Evolutionary conservation across 257 asterid species (phyloP), one percentile per base, ranked within the genome.

Genomic region (Solanum sitiens): DNA sequence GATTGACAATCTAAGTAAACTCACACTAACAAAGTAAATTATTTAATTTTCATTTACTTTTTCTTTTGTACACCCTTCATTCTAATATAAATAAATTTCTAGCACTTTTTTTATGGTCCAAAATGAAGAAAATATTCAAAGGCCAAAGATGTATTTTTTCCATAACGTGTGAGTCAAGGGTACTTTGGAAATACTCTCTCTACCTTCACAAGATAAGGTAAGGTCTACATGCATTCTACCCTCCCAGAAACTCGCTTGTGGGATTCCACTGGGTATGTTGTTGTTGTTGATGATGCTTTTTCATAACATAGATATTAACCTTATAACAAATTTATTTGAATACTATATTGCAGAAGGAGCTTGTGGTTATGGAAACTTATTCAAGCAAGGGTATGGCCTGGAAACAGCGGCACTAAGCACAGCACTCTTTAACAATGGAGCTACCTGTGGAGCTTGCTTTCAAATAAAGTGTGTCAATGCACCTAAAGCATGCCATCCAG

Each of bases 361-460:
- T 9, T 91, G 95, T 80, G 95, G 95, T 21, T 93, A 88, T 76
- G 87, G 83, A 42, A 77, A 91, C 18, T 33, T 87, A 10, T 16
- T 63, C 18, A 23, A 87, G 7, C 89, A 91, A 88, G 92, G 91
- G 2, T 93, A 90, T 73, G 92, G 92, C 7, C 13, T 89, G 7
- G 35, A 79, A 39, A 93, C 93, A 3, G 86, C 92, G 18, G 95
- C 94, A 15, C 56, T 93, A 15, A 93, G 95, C 89, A n/a, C 88
- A 4, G 89, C 88, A n/a, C 83, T 93, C 27, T 93, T 90, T 88
- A 68, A 93, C 27, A 50, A 84, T 1, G 94, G 93, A 0, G 86
- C 75, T 1, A 21, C 87, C 0, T 93, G 95, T 39, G 95, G 95
- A 21, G 90, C 95, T 16, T 92, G 95, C 77, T 93, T 80, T 40